Evolutionary conservation across 1,284 basidiomycete genomes (phyloP).

Genomic region (Trichosporon sp.): DNA sequence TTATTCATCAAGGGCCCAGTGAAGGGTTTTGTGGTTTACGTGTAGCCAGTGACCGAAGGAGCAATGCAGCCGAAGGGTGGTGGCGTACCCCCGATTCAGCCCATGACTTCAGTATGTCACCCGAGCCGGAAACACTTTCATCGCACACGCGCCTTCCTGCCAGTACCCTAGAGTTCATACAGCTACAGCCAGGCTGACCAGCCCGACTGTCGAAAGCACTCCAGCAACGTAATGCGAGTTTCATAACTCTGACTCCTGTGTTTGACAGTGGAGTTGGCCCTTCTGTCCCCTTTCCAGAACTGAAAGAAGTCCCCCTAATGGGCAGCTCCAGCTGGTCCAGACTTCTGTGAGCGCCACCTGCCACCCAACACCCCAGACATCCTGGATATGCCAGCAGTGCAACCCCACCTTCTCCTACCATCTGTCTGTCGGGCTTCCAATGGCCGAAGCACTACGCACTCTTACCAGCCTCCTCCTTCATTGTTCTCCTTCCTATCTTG

Average conservation of each 20-base stretch:
- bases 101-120: neutral
- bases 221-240: neutral
- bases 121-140: conserved; percentile 2
- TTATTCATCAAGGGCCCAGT: neutral
- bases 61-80: neutral
- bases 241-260: neutral
- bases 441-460: neutral
- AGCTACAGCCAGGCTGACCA: neutral
- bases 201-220: no score
- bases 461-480: neutral
- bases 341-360: neutral
- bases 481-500: neutral
- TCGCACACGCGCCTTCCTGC: neutral
- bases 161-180: neutral
- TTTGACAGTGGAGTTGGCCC: neutral
- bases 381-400: neutral
- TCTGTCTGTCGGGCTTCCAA: neutral
- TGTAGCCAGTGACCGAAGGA: neutral
- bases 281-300: neutral
- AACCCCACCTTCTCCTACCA: no score
- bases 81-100: neutral
- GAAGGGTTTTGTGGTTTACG: neutral
- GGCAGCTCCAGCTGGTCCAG: neutral
- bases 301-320: neutral
- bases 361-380: neutral